These are phyloP conservation scores for Brettanomyces bruxellensis DNA, from an alignment of 805 yeast genomes.

Conservation along the genomic window DNA sequence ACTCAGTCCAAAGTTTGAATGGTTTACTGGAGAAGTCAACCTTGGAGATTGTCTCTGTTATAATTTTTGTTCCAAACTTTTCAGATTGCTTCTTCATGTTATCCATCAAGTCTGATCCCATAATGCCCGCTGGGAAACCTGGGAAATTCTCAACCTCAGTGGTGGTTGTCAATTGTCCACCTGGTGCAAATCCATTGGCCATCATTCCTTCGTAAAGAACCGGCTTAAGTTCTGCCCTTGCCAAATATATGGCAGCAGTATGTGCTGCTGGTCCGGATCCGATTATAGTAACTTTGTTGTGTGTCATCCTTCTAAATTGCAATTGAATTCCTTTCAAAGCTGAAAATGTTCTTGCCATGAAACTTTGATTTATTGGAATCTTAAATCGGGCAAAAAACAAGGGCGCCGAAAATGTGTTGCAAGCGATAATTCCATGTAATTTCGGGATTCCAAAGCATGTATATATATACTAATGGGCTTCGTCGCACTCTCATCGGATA, in stretches of 20 bases:
- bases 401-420: too few species aligned
- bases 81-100: constrained; percentile 83
- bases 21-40: constrained; percentile 85
- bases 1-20: constrained; percentile 95
- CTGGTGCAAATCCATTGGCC: constrained; percentile 98
- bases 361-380: too few species aligned
- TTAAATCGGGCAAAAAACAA: too few species aligned
- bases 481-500: too few species aligned
- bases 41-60: constrained; percentile 92
- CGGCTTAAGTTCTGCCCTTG: constrained; percentile 95
- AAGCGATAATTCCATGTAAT: too few species aligned
- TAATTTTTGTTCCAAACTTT: constrained; percentile 85
- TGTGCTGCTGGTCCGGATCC: constrained; percentile 99
- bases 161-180: constrained; percentile 98
- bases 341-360: not conserved
- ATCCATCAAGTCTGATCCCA: constrained; percentile 86
- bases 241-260: constrained; percentile 95
- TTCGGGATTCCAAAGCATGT: too few species aligned
- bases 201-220: constrained; percentile 90
- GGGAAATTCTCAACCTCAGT: constrained; percentile 99
- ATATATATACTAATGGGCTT: too few species aligned
- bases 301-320: constrained; percentile 47
- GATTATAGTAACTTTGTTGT: constrained; percentile 75
- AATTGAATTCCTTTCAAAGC: constrained; percentile 1
- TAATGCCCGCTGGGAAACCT: constrained; percentile 91